A percentile compares a stretch with the other conserved stretches of the same genome.
These are phyloP conservation scores for carrot (Daucus carota) DNA, from an alignment of 129 eudicot genomes.

Conservation along the genomic window DH1_v3.0 NC_030382.2:28676001-28676500, in stretches of 20 bases:
- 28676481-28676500: constrained; percentile 14
- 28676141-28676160: constrained; percentile 28
- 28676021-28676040: not conserved
- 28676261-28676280: constrained; percentile 9
- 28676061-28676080: constrained; percentile 61
- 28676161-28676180: constrained; percentile 53
- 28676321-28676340: constrained; percentile 16
- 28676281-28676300: constrained; percentile 20
- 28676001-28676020: not conserved
- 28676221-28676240: not conserved
- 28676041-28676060: constrained; percentile 31
- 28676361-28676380: constrained; percentile 18
- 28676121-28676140: constrained; percentile 31
- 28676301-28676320: constrained; percentile 33
- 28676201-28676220: constrained; percentile 24
- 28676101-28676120: constrained; percentile 80
- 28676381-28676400: constrained; percentile 26
- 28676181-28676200: constrained; percentile 31
- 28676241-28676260: not conserved
- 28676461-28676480: constrained; percentile 22
- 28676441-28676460: constrained; percentile 5
- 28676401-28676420: constrained; percentile 19
- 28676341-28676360: constrained; percentile 26
- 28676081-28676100: constrained; percentile 49
- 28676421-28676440: not conserved